phyloP scores from a whole-genome alignment of 2,329 filamentous ascomycete genomes.

The Sporothrix euskadiensis region DNA sequence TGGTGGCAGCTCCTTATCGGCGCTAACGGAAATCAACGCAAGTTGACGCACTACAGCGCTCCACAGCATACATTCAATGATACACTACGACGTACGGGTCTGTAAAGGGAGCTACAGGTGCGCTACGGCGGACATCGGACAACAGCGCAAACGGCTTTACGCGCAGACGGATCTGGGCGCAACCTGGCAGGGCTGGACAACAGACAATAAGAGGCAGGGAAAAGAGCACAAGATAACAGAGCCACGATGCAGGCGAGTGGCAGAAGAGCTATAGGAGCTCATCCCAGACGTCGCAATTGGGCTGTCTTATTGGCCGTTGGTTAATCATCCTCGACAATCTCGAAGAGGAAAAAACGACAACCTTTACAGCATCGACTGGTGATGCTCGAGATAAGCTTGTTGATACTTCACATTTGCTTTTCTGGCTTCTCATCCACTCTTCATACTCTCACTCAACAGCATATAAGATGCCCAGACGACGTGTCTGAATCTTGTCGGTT shows the following conservation, averaged over 20 bases:
- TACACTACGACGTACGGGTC: neutral
- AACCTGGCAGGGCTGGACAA: neutral
- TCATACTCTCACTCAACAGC: neutral
- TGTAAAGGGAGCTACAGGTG: neutral
- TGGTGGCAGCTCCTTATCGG: constrained; percentile 22
- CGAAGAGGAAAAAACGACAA: neutral
- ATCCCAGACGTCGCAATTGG: neutral
- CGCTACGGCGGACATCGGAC: neutral
- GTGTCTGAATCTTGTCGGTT: neutral
- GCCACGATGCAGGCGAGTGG: neutral
- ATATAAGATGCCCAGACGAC: constrained; percentile 6
- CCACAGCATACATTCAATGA: neutral
- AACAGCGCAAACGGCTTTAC: constrained; percentile 5
- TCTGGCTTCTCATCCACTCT: neutral
- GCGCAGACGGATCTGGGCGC: constrained; percentile 11
- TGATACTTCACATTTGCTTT: neutral
- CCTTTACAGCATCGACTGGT: neutral
- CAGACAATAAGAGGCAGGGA: neutral
- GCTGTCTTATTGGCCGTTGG: neutral
- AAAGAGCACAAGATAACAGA: neutral
- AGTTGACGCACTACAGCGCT: neutral
- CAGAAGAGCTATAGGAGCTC: neutral
- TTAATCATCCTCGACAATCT: neutral
- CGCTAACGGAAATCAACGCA: constrained; percentile 22
- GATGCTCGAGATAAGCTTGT: constrained; percentile 17